Evolutionary conservation across 202 grass and related monocot genomes (phyloP), one percentile per base, ranked within the genome.

Genomic region (Dendrocalamus latiflorus): DNA sequence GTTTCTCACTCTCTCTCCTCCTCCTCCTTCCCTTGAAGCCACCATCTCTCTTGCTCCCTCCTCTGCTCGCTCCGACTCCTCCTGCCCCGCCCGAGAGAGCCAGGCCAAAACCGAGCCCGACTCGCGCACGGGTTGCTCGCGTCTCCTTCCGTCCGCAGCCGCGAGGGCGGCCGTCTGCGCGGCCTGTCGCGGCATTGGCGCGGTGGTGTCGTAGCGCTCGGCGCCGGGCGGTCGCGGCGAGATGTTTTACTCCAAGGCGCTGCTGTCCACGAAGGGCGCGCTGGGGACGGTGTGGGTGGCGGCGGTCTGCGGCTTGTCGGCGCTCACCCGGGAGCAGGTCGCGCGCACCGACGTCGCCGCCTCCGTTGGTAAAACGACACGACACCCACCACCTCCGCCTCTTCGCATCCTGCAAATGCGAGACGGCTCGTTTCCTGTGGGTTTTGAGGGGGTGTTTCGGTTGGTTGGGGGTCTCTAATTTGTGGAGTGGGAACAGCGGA

Each of bases 251-350:
- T 92, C 93, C 14, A 88, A 95, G 50, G 65, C 37, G 14, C 81
- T 95, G 76, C 89, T 99, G 57, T 86, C 72, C 24, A 79, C 22
- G 69, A 92, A 98, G 57, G 96, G 96, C 18, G 50, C 83, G 44
- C 64, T 99, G 28, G 41, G 70, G 4, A 59, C 81, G 62, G 72
- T 93, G 77, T 98, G n/a, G n/a, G n/a, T n/a, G n/a, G n/a, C n/a
- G n/a, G n/a, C n/a, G n/a, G n/a, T n/a, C n/a, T n/a, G n/a, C n/a
- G n/a, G n/a, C n/a, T n/a, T n/a, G n/a, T n/a, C n/a, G n/a, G n/a
- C n/a, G n/a, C n/a, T n/a, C n/a, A n/a, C n/a, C n/a, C n/a, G n/a
- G n/a, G n/a, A n/a, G n/a, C n/a, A n/a, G n/a, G n/a, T n/a, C n/a
- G n/a, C n/a, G n/a, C n/a, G n/a, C n/a, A n/a, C n/a, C n/a, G n/a